phyloP scores from a whole-genome alignment of 352 stramenopile genomes.

The Globisporangium barbulae region DNA sequence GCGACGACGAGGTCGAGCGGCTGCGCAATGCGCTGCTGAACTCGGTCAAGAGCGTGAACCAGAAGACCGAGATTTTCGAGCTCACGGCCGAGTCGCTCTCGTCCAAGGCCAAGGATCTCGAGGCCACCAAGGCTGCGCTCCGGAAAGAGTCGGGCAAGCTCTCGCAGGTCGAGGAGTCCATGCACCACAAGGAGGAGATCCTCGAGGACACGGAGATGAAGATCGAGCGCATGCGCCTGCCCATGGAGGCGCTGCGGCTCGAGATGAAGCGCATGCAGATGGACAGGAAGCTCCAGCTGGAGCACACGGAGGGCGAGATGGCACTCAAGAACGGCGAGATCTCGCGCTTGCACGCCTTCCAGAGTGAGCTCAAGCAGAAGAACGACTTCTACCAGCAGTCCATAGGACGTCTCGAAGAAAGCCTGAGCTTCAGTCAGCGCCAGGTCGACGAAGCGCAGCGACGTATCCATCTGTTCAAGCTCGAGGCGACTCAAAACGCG shows the following conservation, averaged over 20 bases:
- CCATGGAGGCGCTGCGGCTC: slow-evolving; percentile 49
- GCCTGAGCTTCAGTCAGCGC: slow-evolving; percentile 25
- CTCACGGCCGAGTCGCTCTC: slow-evolving; percentile 57
- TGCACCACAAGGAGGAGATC: slow-evolving; percentile 54
- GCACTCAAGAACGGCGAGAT: slow-evolving; percentile 76
- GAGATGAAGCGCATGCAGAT: slow-evolving; percentile 75
- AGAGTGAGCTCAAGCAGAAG: slow-evolving; percentile 60
- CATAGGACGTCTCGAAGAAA: slow-evolving; percentile 43
- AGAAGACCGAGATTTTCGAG: slow-evolving; percentile 66
- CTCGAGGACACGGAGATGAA: slow-evolving; percentile 65
- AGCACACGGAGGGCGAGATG: slow-evolving; percentile 61
- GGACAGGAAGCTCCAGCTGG: slow-evolving; percentile 70
- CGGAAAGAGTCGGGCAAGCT: slow-evolving; percentile 51
- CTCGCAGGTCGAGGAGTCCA: slow-evolving; percentile 57
- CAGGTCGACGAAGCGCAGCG: slow-evolving; percentile 52
- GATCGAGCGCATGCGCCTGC: slow-evolving; percentile 55
- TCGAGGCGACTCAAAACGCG: slow-evolving; percentile 38
- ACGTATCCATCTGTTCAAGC: slow-evolving; percentile 44
- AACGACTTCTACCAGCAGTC: slow-evolving; percentile 50
- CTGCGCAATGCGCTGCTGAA: slow-evolving; percentile 46
- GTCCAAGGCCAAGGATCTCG: slow-evolving; percentile 58
- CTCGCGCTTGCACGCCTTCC: slow-evolving; percentile 37
- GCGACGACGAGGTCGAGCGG: slow-evolving; percentile 66
- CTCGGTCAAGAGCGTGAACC: slow-evolving; percentile 48
- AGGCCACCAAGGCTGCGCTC: slow-evolving; percentile 48